Evolutionary conservation across 805 yeast genomes (phyloP), one percentile per base, ranked within the genome.

Genomic region (Saccharomycodes ludwigii): DNA sequence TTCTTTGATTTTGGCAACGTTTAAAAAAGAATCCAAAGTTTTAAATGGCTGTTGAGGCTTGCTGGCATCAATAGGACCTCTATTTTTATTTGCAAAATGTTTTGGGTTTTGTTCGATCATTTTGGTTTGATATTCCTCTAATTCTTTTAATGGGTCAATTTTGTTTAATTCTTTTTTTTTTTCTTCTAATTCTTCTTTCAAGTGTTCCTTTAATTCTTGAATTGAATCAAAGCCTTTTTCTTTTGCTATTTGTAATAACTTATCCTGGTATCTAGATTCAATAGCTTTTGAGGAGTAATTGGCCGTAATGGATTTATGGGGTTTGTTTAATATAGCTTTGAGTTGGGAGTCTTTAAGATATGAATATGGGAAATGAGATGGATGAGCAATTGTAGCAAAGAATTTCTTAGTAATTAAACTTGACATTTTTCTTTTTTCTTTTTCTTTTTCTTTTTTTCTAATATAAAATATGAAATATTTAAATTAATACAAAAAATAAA

Each of bases 21-120:
- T 85, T 24, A 91, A 53, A 52, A 63, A 88, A 1, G 86, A 72
- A 27, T 67, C 63, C 32, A 91, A 60, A 0, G 82, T 74, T 55
- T 84, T 84, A 56, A 66, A 81, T 4, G 88, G 84, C 32, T 17
- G 67, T 52, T 38, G 60, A 32, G 51, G 52, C 9, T 52, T 49
- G 6, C 50, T 49, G 4, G 67, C 53, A 29, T 52, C 56, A 15
- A 66, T 49, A 8, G 68, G 61, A 15, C 48, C 58, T 37, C 52
- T 46, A 21, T 41, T 41, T 18, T 41, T 40, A 50, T 29, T 46
- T 31, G 40, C 46, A 33, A 10, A 38, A 27, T 38, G 40, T 35
- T 35, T 38, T 39, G 39, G 43, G 11, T 66, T 42, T 27, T 44
- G 40, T 16, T 45, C 19, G 2, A 46, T 46, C 36, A 44, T 46